These are phyloP conservation scores for Plenodomus tracheiphilus DNA, from an alignment of 2,329 filamentous ascomycete species.

Conservation along the genomic window DNA sequence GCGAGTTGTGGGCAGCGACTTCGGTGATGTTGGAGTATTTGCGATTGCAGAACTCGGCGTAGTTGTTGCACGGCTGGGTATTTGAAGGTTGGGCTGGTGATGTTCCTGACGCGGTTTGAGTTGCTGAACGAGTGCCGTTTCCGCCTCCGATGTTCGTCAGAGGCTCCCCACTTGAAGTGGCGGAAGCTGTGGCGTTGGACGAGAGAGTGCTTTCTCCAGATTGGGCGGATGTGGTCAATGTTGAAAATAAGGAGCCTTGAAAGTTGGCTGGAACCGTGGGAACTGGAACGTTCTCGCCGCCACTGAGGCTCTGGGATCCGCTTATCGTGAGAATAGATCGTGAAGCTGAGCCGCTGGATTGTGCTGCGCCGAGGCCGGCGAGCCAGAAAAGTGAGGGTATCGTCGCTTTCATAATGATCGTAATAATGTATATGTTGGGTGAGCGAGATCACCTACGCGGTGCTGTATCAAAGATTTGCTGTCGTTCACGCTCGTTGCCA, in stretches of 20 bases:
- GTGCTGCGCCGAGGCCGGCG: slow-evolving; percentile 25
- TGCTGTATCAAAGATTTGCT: not conserved
- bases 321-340: slow-evolving; percentile 32
- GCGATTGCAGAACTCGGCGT: slow-evolving; percentile 44
- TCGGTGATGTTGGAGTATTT: slow-evolving; percentile 49
- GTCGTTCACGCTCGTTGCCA: not conserved
- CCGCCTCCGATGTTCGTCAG: slow-evolving; percentile 32
- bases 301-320: slow-evolving; percentile 17
- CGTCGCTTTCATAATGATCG: slow-evolving; percentile 25
- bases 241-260: slow-evolving; percentile 30
- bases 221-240: slow-evolving; percentile 13
- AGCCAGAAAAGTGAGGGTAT: slow-evolving; percentile 28
- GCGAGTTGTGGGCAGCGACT: slow-evolving; percentile 47
- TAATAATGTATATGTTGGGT: not conserved
- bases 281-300: slow-evolving; percentile 25
- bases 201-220: slow-evolving; percentile 17
- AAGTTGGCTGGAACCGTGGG: slow-evolving; percentile 36
- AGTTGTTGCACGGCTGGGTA: slow-evolving; percentile 49
- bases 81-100: slow-evolving; percentile 39
- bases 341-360: slow-evolving; percentile 27
- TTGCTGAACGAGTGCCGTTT: slow-evolving; percentile 26
- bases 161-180: slow-evolving; percentile 17
- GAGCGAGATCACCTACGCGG: not conserved
- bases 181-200: slow-evolving; percentile 22
- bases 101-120: slow-evolving; percentile 25